Conservation (phyloP, 1,139 yeast genomes). For the Komagataea norvegica region DNA sequence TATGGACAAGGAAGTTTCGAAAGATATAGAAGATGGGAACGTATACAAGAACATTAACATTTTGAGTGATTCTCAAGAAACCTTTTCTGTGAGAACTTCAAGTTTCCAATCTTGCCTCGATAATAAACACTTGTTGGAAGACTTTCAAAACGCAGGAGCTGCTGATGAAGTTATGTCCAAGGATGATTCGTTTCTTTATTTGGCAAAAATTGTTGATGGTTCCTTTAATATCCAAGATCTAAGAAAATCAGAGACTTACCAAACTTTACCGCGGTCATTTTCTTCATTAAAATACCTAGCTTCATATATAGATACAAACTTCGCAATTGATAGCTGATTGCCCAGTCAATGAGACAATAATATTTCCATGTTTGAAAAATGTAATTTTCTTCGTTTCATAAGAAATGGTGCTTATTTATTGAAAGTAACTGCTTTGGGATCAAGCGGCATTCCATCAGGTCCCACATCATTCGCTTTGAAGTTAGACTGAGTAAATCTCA, state of each 20-base stretch:
- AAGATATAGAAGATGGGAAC: background rate
- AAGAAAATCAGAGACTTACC: constrained; percentile 17
- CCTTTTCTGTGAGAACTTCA: constrained; percentile 9
- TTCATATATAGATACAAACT: constrained; percentile 20
- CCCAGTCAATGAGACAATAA: background rate
- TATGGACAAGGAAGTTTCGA: constrained; percentile 2
- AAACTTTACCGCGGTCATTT: constrained; percentile 23
- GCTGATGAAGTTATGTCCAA: constrained; percentile 7
- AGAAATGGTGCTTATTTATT: too few relatives aligned
- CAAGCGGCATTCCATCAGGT: constrained; percentile 44
- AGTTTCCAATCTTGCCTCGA: constrained; percentile 24
- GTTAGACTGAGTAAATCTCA: constrained; percentile 42
- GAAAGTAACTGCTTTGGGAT: constrained; percentile 46
- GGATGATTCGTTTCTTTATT: constrained; percentile 28
- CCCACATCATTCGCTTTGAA: constrained; percentile 53
- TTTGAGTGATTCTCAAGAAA: background rate
- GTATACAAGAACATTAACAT: too few relatives aligned
- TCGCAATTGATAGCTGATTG: constrained; percentile 2
- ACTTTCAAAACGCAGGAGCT: background rate
- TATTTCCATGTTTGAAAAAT: background rate
- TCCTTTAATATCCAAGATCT: constrained; percentile 10
- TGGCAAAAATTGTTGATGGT: constrained; percentile 23
- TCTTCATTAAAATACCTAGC: constrained; percentile 25
- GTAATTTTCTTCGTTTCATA: too few relatives aligned
- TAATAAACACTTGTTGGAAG: background rate